A percentile compares a stretch with the other conserved stretches of the same genome.
phyloP scores from a whole-genome alignment of 2,329 filamentous ascomycete genomes.

The Davidsoniella neocaledoniae region DNA sequence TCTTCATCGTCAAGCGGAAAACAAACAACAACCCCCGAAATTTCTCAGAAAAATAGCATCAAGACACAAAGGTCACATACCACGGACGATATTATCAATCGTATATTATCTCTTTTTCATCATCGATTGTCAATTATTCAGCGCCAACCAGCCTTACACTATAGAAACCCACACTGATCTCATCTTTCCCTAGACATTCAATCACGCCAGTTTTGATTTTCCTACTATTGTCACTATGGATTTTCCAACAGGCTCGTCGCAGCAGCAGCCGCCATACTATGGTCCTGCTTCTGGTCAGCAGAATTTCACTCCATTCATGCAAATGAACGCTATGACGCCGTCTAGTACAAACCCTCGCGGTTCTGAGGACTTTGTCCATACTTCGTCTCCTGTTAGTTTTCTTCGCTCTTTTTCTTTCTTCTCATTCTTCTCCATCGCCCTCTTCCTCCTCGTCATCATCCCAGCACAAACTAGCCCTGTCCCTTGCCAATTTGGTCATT shows the following conservation, averaged over 20 bases:
- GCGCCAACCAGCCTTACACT: no score
- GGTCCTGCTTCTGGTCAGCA: slow-evolving; percentile 23
- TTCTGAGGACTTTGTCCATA: slow-evolving; percentile 37
- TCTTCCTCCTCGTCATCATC: neutral
- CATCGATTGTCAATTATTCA: no score
- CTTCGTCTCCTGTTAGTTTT: slow-evolving; percentile 33
- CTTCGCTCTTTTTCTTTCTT: slow-evolving; percentile 1
- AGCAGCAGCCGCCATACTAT: slow-evolving; percentile 32
- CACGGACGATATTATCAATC: no score
- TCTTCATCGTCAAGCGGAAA: neutral
- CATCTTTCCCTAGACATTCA: no score
- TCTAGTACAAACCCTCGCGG: slow-evolving; percentile 34
- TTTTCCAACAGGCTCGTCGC: neutral
- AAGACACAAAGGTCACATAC: no score
- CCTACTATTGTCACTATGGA: neutral
- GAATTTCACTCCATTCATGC: slow-evolving; percentile 37
- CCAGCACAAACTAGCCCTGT: neutral
- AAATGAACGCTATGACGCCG: slow-evolving; percentile 36
- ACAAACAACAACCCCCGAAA: no score
- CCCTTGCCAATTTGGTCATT: neutral
- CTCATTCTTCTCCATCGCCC: neutral
- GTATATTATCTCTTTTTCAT: no score
- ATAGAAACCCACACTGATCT: no score
- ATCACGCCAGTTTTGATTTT: neutral
- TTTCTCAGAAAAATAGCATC: no score